Base-by-base conservation (phyloP, 2,329 filamentous ascomycete species). In the Botrytis squamosa region DNA sequence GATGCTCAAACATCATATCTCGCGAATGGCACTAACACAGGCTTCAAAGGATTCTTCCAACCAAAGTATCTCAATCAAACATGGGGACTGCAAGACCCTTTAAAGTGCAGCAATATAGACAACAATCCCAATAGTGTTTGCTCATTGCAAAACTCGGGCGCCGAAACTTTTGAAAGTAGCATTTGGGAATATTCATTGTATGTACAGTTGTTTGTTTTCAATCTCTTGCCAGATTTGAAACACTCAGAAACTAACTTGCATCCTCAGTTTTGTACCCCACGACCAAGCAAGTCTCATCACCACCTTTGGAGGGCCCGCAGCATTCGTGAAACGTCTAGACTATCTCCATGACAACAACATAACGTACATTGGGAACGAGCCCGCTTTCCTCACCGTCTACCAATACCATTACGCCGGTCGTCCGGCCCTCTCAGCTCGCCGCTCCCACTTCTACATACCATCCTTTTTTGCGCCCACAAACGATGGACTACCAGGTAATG, bases 391-490 rank as follows among this genome's bases (percentile, higher is more conserved):
- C 1, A 88, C 87, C 1, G 86, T 91, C 0, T 93, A 88, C 80
- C 87, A 92, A 76, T 92, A 91, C 86, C 90, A 93, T 82, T 93
- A 92, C 77, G 89, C 88, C 0, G 90, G 89, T 0, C 87, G 90
- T 0, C 79, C 80, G 1, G 79, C 75, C 0, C 81, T 87, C 20
- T 88, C 87, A 1, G 85, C 86, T 3, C 77, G 80, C 49, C 87
- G 75, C 44, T 85, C 86, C 0, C 90, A 92, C 78, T 87, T 84
- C 76, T 92, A 92, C 78, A 91, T 93, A 57, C 90, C 91, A 0
- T 83, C 84, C 0, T 88, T 85, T 77, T 93, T 93, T 83, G 85
- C 87, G 75, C 85, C 88, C 0, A 88, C 86, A 0, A 82, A 88
- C 0, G 83, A 82, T 1, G 91, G 91, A 0, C 86, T 93, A 4